A percentile compares a stretch with the other conserved stretches of the same genome.
Conservation (phyloP, 2,329 filamentous ascomycete genomes). For the Pseudocercospora crystallina region DNA sequence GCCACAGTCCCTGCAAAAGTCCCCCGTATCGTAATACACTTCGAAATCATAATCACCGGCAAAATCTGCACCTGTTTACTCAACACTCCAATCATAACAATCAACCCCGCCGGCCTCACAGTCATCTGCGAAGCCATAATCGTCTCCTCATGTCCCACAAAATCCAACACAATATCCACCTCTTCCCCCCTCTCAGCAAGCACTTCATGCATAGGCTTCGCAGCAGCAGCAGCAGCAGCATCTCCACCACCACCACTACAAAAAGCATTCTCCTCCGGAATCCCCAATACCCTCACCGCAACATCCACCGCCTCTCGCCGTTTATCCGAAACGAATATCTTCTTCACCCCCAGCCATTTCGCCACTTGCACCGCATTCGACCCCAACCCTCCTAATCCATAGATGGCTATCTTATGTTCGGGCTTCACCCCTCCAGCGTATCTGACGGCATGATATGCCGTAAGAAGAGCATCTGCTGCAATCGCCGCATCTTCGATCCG, state of each 20-base stretch:
- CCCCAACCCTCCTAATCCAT: constrained; percentile 44
- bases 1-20: constrained; percentile 45
- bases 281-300: constrained; percentile 34
- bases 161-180: constrained; percentile 27
- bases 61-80: constrained; percentile 19
- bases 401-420: constrained; percentile 40
- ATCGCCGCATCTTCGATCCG: constrained; percentile 35
- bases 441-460: constrained; percentile 44
- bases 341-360: constrained; percentile 49
- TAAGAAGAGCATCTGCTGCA: constrained; percentile 44
- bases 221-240: constrained; percentile 1
- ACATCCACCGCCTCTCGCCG: constrained; percentile 34
- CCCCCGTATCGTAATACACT: constrained; percentile 23
- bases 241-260: background rate
- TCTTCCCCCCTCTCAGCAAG: constrained; percentile 19
- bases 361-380: constrained; percentile 46
- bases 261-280: constrained; percentile 33
- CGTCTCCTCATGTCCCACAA: constrained; percentile 26
- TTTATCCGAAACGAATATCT: constrained; percentile 40
- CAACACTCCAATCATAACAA: constrained; percentile 26
- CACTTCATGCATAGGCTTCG: constrained; percentile 16
- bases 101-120: constrained; percentile 20
- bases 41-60: constrained; percentile 13
- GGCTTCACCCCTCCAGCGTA: constrained; percentile 38
- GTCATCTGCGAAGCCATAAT: constrained; percentile 22